Evolutionary conservation across 2,329 filamentous ascomycete species (phyloP), one percentile per base, ranked within the genome.

Genomic region (Epichloe gansuensis): DNA sequence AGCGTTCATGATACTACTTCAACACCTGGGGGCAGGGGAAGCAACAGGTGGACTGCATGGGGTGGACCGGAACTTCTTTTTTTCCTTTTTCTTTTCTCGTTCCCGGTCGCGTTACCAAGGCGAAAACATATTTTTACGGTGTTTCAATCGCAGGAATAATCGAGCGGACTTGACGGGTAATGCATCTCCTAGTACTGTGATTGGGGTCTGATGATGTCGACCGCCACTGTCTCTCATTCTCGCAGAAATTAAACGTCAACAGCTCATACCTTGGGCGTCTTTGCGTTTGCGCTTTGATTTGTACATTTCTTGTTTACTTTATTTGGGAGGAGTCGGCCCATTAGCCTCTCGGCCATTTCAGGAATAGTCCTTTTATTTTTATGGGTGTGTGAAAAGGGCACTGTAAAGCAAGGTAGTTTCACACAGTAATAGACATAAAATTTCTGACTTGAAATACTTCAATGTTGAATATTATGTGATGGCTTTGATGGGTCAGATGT

Each of bases 1-100:
- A 60, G 58, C 56, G 58, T 57, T 57, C 52, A 62, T 57, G 60
- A 63, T 60, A 48, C 54, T 58, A 56, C 46, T 53, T n/a, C 31
- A 40, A 48, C n/a, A 42, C 21, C 27, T 36, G 40, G 17, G 13
- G 15, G 17, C 27, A 44, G 39, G 49, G 40, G 43, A 39, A 34
- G 43, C 49, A 48, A 31, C 15, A 46, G 44, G 39, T 51, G 34
- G 44, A 31, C 21, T 40, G 44, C 39, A n/a, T 43, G 38, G 12
- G 44, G 21, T 27, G 50, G 43, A 40, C 17, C 23, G 50, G 25
- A 35, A 42, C 5, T 25, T 38, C 7, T 47, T 17, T 5, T 34
- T 31, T 38, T 49, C 12, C 23, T 45, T 17, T 17, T 17, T 17
- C 17, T 17, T 17, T 38, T 23, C 25, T 41, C n/a, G 43, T 23